These are phyloP conservation scores for Collybia mongolica DNA, from an alignment of 768 basidiomycete species.

Conservation along the genomic window DNA sequence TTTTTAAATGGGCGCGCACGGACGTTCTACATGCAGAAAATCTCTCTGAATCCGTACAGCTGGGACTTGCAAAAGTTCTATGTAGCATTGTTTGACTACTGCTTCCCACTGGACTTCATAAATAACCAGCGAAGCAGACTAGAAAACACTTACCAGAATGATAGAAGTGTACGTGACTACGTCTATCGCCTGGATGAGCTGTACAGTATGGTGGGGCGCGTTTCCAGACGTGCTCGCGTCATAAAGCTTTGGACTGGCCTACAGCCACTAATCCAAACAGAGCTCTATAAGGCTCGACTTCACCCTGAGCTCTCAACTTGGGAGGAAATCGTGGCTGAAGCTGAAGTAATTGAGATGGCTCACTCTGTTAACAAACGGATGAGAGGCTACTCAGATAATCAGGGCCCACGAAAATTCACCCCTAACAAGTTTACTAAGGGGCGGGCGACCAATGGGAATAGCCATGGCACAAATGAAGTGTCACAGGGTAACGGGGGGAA, in stretches of 20 bases:
- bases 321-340: constrained; percentile 21
- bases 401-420: background rate
- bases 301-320: constrained; percentile 23
- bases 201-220: constrained; percentile 24
- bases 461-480: too few species aligned
- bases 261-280: constrained; percentile 19
- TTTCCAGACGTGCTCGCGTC: constrained; percentile 22
- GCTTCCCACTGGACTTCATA: constrained; percentile 29
- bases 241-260: constrained; percentile 33
- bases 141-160: constrained; percentile 16
- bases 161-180: constrained; percentile 23
- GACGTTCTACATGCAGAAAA: constrained; percentile 22
- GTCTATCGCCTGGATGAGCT: constrained; percentile 27
- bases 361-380: background rate
- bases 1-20: constrained; percentile 28
- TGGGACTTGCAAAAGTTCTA: constrained; percentile 26
- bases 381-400: background rate
- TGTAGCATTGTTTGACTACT: constrained; percentile 26
- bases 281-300: constrained; percentile 23
- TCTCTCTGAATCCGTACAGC: constrained; percentile 10
- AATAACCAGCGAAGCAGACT: constrained; percentile 23
- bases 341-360: constrained; percentile 25
- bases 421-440: background rate
- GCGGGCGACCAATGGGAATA: too few species aligned
- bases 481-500: too few species aligned